Base-by-base conservation (phyloP, 371 early-diverging fungal species). In the Apophysomyces ossiformis region DNA sequence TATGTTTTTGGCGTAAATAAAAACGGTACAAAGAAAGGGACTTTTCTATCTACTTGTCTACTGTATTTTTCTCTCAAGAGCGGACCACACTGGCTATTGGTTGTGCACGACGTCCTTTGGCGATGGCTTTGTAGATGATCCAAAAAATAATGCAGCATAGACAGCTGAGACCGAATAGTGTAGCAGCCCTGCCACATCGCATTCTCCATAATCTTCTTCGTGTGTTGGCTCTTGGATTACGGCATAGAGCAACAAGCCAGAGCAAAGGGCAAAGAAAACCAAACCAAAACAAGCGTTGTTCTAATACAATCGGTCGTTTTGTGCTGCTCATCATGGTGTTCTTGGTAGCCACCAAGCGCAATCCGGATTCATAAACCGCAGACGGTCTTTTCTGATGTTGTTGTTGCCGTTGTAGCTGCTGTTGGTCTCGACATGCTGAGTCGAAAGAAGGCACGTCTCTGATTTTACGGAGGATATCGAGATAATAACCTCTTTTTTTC, bases 111-210 rank as follows among this genome's bases (percentile, higher is more conserved):
- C 54, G 54, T 50, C 54, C 54, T 8, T 50, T 50, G n/a, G 54
- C 21, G 6, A 50, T 50, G 35, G 54, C 54, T 50, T 50, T 50
- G 54, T 50, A 50, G 54, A 50, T 50, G 21, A 50, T 50, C 54
- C 54, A 50, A 21, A 50, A 50, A 9, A n/a, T 7, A 7, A 50
- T 21, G 21, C n/a, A 21, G 9, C 54, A 50, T 5, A 50, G 5
- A 11, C 35, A 50, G 21, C 54, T 21, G 0, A 50, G 54, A 8
- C 54, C 54, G 9, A 50, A n/a, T 16, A 21, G 18, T 1, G 54
- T 50, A 26, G 54, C 54, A 7, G 54, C 54, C 21, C 54, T 50
- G 6, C 54, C 54, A 21, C 54, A 50, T 50, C 54, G n/a, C 21
- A 50, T 18, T 21, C 21, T 50, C 54, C 54, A 50, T 11, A 50